Percentiles rank a stretch among this genome's conserved stretches.
These are phyloP conservation scores for Boletales sp. DNA, from an alignment of 768 basidiomycete genomes.

Conservation along the genomic window DNA sequence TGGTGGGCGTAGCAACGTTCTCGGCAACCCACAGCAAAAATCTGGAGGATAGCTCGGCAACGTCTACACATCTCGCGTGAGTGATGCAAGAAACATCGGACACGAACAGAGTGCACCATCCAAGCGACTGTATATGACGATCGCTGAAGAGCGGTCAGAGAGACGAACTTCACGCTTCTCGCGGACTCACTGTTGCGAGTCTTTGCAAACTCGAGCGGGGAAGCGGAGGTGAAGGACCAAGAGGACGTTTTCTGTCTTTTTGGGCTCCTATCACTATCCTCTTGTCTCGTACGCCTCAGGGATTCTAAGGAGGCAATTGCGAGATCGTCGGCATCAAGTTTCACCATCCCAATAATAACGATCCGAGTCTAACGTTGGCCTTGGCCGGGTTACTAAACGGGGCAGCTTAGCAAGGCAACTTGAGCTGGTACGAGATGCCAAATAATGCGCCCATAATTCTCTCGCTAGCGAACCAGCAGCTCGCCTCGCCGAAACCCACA, in stretches of 20 bases:
- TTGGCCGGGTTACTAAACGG: too few relatives aligned
- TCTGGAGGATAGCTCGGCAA: slow-evolving; percentile 12
- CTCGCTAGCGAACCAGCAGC: slow-evolving; percentile 23
- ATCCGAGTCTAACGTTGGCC: too few relatives aligned
- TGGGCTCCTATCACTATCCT: neutral
- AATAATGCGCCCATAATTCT: slow-evolving; percentile 47
- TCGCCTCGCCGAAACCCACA: slow-evolving; percentile 19
- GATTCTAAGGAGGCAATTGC: slow-evolving; percentile 11
- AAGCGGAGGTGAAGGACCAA: slow-evolving; percentile 1
- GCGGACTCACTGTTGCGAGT: slow-evolving; percentile 19
- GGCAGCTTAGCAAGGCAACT: too few relatives aligned
- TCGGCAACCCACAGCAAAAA: slow-evolving; percentile 18
- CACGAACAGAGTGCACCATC: slow-evolving; percentile 11
- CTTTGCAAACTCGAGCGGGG: slow-evolving; percentile 17
- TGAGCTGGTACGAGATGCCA: slow-evolving; percentile 33
- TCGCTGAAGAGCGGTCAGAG: slow-evolving; percentile 13
- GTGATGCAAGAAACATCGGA: neutral
- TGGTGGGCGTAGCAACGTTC: neutral
- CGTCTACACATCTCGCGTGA: slow-evolving; percentile 13
- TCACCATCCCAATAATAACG: too few relatives aligned
- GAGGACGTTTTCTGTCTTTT: slow-evolving; percentile 10
- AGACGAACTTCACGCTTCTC: neutral
- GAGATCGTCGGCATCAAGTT: too few relatives aligned
- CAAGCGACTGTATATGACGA: slow-evolving; percentile 13
- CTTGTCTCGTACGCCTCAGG: slow-evolving; percentile 13